A percentile compares a stretch with the other conserved stretches of the same genome.
These are phyloP conservation scores for Metschnikowia noctiluminum DNA, from an alignment of 805 yeast genomes.

Conservation along the genomic window DNA sequence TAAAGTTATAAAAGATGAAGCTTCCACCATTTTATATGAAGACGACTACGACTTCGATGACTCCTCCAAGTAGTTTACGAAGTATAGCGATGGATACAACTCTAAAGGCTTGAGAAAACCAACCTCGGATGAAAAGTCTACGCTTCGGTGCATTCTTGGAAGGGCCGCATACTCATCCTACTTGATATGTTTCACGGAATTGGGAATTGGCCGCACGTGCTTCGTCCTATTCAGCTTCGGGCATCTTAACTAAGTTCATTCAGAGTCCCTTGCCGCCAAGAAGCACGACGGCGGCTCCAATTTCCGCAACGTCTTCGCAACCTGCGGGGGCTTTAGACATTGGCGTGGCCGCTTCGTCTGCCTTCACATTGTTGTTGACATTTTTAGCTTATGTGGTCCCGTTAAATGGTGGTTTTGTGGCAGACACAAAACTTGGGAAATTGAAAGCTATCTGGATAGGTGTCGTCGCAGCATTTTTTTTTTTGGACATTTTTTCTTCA, in stretches of 20 bases:
- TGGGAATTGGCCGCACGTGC: constrained; percentile 56
- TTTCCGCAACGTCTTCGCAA: constrained; percentile 26
- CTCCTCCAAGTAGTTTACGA: constrained; percentile 18
- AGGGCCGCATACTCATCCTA: constrained; percentile 47
- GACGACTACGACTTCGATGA: constrained; percentile 14
- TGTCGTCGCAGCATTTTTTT: constrained; percentile 44
- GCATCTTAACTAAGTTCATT: constrained; percentile 46
- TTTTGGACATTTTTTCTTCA: constrained; percentile 45
- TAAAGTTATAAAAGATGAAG: too few species aligned
- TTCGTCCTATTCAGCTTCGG: constrained; percentile 47
- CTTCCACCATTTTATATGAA: too few species aligned
- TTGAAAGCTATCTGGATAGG: constrained; percentile 50
- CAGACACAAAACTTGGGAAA: constrained; percentile 48
- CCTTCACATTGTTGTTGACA: constrained; percentile 45
- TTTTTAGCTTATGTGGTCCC: constrained; percentile 51
- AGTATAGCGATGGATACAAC: constrained; percentile 31
- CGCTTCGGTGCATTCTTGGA: constrained; percentile 40
- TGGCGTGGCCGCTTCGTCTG: constrained; percentile 46
- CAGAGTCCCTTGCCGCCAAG: constrained; percentile 51
- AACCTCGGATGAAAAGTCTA: constrained; percentile 23
- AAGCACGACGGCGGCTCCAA: constrained; percentile 43
- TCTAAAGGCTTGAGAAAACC: constrained; percentile 38
- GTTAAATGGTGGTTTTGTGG: constrained; percentile 50
- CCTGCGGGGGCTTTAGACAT: constrained; percentile 50
- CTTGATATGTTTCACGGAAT: constrained; percentile 44